Evolutionary conservation across 495 filamentous ascomycete species (phyloP), one percentile per base, ranked within the genome.

Genomic region (Podospora pseudocomata): DNA sequence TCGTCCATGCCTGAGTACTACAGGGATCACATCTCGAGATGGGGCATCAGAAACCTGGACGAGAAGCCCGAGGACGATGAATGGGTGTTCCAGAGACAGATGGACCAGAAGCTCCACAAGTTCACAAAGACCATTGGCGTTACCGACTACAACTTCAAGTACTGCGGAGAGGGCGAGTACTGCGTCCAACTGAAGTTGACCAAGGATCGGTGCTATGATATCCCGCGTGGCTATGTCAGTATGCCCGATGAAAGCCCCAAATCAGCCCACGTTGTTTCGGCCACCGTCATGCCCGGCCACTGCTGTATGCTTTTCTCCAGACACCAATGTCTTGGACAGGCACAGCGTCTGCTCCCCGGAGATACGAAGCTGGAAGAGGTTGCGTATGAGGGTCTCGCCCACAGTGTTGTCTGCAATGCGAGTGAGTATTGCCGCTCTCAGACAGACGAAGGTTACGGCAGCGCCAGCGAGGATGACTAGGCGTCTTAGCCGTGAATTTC

Each of bases 161-260:
- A 58, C 55, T 58, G 55, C 55, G 55, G 55, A 9, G 9, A 9
- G 5, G 55, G 55, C 55, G 23, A 58, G n/a, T 58, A 58, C 13
- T 58, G 55, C 13, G 55, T 58, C 23, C 55, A 58, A 58, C n/a
- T 20, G n/a, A 58, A 58, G 3, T n/a, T 58, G 55, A 58, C 55
- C 55, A n/a, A 58, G 23, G 23, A 26, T n/a, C 6, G 16, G 9
- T 20, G 55, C 18, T 58, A 58, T n/a, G 55, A 58, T 23, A 58
- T 58, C n/a, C 55, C 55, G 5, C 55, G 55, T 4, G 55, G 55
- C 55, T 58, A 58, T 58, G 7, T 58, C 19, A 32, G 30, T 49
- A 11, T 13, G 15, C 39, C 39, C 7, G 15, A 49, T 49, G 55
- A 18, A 18, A 18, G 23, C 55, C 5, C 6, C 7, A 58, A 58